Conservation (phyloP, 202 grass and related monocot species). For the Bolboschoenoplectus hybrid region DNA sequence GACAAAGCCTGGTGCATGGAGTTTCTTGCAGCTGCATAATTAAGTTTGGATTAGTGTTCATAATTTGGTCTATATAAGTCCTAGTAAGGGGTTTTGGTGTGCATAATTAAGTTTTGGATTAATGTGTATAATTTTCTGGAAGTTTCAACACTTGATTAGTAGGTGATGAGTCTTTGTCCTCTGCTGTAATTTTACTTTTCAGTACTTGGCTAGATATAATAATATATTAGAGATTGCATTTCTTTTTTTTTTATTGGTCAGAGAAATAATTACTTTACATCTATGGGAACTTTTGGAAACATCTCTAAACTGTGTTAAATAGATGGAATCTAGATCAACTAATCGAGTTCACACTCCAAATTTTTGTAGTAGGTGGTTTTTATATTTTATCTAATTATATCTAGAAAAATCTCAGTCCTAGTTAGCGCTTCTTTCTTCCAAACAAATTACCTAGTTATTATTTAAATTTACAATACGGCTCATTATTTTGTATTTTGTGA, state of each 20-base stretch:
- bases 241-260: background rate
- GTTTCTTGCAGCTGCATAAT: conserved; percentile 53
- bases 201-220: background rate
- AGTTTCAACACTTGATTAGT: background rate
- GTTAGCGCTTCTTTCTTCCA: background rate
- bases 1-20: conserved; percentile 56
- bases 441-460: background rate
- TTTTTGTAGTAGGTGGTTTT: background rate
- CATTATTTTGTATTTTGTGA: background rate
- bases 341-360: background rate
- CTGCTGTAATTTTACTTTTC: background rate
- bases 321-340: background rate
- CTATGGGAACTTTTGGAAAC: background rate
- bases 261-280: background rate
- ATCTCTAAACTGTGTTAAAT: background rate
- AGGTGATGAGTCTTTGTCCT: background rate
- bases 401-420: background rate
- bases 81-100: background rate
- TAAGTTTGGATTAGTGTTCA: background rate
- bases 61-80: background rate
- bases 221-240: background rate
- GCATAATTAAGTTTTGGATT: background rate
- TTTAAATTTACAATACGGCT: background rate
- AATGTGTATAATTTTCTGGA: background rate
- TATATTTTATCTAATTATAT: background rate